A percentile compares a stretch with the other conserved stretches of the same genome.
These are phyloP conservation scores for Phytophthora cryptogea DNA, from an alignment of 352 stramenopile species.

Conservation along the genomic window DNA sequence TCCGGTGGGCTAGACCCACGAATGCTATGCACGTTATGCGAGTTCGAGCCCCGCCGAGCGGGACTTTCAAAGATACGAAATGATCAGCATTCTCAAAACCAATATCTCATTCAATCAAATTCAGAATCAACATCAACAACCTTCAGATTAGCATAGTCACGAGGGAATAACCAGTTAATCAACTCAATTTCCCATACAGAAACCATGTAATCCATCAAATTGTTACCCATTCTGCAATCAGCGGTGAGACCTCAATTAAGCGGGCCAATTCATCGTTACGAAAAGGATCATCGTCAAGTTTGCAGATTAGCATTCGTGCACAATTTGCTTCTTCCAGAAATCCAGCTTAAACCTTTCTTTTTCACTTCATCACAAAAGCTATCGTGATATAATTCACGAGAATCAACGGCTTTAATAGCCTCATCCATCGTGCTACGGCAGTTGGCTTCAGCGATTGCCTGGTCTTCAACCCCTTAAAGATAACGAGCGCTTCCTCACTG, in stretches of 20 bases:
- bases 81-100: too few relatives aligned
- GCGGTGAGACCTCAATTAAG: background rate
- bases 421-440: background rate
- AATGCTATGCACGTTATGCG: too few relatives aligned
- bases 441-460: background rate
- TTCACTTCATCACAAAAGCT: background rate
- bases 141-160: too few relatives aligned
- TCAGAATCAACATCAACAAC: too few relatives aligned
- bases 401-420: background rate
- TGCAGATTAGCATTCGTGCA: too few relatives aligned
- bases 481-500: background rate
- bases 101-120: too few relatives aligned
- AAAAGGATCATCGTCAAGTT: constrained; percentile 4
- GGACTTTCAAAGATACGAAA: too few relatives aligned
- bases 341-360: too few relatives aligned
- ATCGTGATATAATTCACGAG: background rate
- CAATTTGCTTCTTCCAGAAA: too few relatives aligned
- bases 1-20: too few relatives aligned
- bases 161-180: too few relatives aligned
- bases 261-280: background rate
- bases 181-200: background rate
- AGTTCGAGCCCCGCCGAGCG: too few relatives aligned
- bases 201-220: constrained; percentile 4
- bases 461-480: background rate
- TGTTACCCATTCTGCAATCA: background rate